A percentile compares a stretch with the other conserved stretches of the same genome.
phyloP scores from a whole-genome alignment of 306 rosid genomes.

The Citrullus mucosospermus region DNA sequence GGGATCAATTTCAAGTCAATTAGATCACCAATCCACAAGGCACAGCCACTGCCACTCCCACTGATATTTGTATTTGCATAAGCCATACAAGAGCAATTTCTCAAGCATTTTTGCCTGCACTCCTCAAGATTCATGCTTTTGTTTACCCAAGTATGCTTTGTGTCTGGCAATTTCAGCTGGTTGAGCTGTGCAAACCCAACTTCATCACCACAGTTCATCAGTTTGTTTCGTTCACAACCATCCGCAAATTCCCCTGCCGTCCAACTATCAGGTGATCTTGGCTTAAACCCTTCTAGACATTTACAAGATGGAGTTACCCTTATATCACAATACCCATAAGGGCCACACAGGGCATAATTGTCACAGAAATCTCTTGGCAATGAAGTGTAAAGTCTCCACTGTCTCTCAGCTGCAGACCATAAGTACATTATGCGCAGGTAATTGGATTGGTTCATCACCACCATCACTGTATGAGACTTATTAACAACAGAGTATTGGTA shows the following conservation, averaged over 20 bases:
- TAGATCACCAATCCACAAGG: slow-evolving; percentile 52
- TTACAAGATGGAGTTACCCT: slow-evolving; percentile 17
- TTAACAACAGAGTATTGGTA: not conserved
- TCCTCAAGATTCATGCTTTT: slow-evolving; percentile 20
- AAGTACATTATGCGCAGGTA: not conserved
- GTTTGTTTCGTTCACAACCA: slow-evolving; percentile 25
- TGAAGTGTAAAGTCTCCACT: slow-evolving; percentile 11
- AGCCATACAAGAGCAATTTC: slow-evolving; percentile 52
- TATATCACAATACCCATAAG: slow-evolving; percentile 16
- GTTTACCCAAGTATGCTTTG: slow-evolving; percentile 29
- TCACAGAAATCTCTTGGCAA: slow-evolving; percentile 30
- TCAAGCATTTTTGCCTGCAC: slow-evolving; percentile 40
- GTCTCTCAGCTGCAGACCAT: slow-evolving; percentile 7
- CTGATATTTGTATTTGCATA: slow-evolving; percentile 47
- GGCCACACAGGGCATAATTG: slow-evolving; percentile 25
- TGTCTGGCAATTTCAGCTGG: slow-evolving; percentile 39
- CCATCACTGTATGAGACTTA: not conserved
- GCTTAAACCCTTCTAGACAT: slow-evolving; percentile 34
- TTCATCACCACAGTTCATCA: slow-evolving; percentile 15
- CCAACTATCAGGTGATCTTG: slow-evolving; percentile 22
- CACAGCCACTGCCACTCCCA: slow-evolving; percentile 51
- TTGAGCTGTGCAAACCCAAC: slow-evolving; percentile 23
- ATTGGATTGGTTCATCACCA: slow-evolving; percentile 21
- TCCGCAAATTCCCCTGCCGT: slow-evolving; percentile 2
- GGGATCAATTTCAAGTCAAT: slow-evolving; percentile 23